Base-by-base conservation (phyloP, 2,329 filamentous ascomycete genomes). In the Lecanicillium sp. region DNA sequence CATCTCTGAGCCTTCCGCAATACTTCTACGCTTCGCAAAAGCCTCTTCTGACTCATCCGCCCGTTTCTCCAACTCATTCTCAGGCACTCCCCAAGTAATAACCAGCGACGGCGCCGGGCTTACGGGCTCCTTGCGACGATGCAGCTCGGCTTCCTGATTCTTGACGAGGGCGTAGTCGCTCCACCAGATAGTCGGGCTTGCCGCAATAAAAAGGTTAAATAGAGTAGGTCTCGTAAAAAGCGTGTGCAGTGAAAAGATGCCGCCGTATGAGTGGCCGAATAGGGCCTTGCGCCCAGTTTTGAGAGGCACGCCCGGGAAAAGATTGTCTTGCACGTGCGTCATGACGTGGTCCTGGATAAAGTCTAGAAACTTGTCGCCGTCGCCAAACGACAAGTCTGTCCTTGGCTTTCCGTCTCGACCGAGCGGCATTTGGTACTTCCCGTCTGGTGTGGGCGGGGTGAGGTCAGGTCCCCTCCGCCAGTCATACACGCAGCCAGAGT, bases 221-320 rank as follows among this genome's bases (percentile, higher is more conserved):
- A 67, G 58, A 1, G 57, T 53, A 0, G 70, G 67, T 4, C 62
- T 58, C 0, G 62, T 68, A 45, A 70, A 68, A 8, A 75, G 60
- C 0, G 67, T 60, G 50, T 74, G 69, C 3, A 77, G 60, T 0
- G 65, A 60, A 39, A 76, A 75, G 1, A 77, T 58, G 0, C 71
- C 74, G 2, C 71, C 72, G 21, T 72, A 74, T 0, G 72, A 76
- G 49, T 77, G 73, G 0, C 73, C 73, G 33, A 67, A 74, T 1
- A 77, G 58, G 0, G 69, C 73, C 41, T 69, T 69, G 20, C 64
- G 63, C 2, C 59, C 56, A 14, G 66, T 61, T 55, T 60, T 48
- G 60, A 71, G 21, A 51, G 59, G 21, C 14, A 57, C 35, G 30
- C 57, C 41, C 3, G 57, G 51, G 49, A 64, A 62, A 9, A 63